A percentile compares a stretch with the other conserved stretches of the same genome.
phyloP scores from a whole-genome alignment of 2,329 filamentous ascomycete genomes.

The Rutstroemia sp. region DNA sequence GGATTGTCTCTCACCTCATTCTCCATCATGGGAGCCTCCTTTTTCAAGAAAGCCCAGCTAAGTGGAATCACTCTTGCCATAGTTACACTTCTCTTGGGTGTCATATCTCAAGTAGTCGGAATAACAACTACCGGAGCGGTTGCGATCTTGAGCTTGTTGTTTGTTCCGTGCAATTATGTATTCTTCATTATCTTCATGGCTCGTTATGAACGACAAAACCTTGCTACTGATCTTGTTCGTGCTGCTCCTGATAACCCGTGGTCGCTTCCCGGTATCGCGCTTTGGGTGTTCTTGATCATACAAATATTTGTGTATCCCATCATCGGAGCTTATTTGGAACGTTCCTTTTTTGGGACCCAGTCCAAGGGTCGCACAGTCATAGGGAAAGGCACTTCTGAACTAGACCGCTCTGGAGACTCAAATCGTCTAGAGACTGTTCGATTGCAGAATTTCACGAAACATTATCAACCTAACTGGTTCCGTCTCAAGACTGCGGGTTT shows the following conservation, averaged over 20 bases:
- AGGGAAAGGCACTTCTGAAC: conserved; percentile 16
- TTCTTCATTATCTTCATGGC: conserved; percentile 72
- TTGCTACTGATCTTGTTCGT: conserved; percentile 52
- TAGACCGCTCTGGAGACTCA: conserved; percentile 12
- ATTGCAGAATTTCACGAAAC: conserved; percentile 68
- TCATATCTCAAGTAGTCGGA: conserved; percentile 67
- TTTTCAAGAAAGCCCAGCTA: conserved; percentile 83
- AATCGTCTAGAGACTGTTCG: conserved; percentile 48
- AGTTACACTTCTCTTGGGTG: conserved; percentile 64
- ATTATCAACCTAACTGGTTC: conserved; percentile 61
- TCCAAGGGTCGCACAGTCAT: conserved; percentile 52
- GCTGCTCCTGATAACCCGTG: conserved; percentile 59
- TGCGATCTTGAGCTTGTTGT: conserved; percentile 64
- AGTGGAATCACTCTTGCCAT: conserved; percentile 77
- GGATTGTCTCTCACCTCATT: conserved; percentile 73
- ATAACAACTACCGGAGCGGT: conserved; percentile 57
- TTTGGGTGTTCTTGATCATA: conserved; percentile 70
- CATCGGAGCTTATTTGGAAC: conserved; percentile 67
- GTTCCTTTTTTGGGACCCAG: conserved; percentile 66
- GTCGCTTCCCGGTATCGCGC: conserved; percentile 61
- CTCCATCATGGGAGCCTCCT: conserved; percentile 71
- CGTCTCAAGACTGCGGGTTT: conserved; percentile 36
- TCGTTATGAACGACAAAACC: conserved; percentile 60
- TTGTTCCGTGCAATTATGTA: conserved; percentile 82
- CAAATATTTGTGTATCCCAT: conserved; percentile 75